Percentiles rank a stretch among this genome's conserved stretches.
Evolutionary conservation across 495 filamentous ascomycete genomes (phyloP).

Genomic region (Penicillium canescens): DNA sequence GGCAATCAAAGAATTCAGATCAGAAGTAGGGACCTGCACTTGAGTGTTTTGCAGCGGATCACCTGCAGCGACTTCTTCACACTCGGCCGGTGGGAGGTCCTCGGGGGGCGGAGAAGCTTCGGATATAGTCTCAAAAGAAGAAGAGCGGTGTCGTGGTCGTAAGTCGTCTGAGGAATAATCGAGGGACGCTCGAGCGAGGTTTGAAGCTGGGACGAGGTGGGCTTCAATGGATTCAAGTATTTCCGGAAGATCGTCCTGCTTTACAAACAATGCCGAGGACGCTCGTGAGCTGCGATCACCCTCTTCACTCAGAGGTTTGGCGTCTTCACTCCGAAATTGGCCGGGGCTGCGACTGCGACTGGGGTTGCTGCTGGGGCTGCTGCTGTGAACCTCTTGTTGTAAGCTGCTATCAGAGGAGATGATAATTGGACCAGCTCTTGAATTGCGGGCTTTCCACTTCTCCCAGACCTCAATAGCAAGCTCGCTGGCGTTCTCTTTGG

Average conservation of each 20-base stretch:
- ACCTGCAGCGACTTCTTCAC: conserved; percentile 1
- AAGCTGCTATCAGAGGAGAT: no score
- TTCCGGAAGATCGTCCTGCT: conserved; percentile 10
- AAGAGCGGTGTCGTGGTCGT: not conserved
- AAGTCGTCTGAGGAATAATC: no score
- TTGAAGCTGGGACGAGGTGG: not conserved
- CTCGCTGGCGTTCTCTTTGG: conserved; percentile 39
- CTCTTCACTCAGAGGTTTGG: not conserved
- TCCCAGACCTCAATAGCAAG: conserved; percentile 36
- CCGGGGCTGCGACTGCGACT: not conserved
- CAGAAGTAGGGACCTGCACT: not conserved
- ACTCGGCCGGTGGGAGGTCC: conserved; percentile 20
- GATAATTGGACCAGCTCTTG: not conserved
- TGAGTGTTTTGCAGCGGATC: not conserved
- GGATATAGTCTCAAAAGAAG: not conserved
- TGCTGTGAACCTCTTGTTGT: no score
- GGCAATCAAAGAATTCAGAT: not conserved
- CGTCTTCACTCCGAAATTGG: no score
- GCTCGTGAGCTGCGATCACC: not conserved
- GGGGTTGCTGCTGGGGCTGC: no score
- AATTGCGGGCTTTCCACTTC: conserved; percentile 16
- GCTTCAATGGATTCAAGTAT: conserved; percentile 4
- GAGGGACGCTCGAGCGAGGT: no score
- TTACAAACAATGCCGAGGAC: conserved; percentile 23
- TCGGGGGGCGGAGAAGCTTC: conserved; percentile 1